These are phyloP conservation scores for Eucalyptus albens DNA, from an alignment of 345 rosid genomes.

Conservation along the genomic window DNA sequence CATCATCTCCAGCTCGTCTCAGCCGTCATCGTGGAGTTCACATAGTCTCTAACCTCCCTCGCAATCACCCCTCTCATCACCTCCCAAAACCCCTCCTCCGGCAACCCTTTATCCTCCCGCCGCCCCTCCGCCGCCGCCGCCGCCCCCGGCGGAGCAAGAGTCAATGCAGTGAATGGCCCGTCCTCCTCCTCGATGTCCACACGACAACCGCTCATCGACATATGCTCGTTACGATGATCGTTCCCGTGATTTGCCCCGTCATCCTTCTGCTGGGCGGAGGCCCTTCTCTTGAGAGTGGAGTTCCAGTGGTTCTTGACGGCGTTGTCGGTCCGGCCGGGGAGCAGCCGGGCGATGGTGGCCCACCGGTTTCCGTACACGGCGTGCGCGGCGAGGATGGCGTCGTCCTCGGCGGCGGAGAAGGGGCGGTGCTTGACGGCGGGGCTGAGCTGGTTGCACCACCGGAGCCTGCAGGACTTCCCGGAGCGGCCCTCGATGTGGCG, in stretches of 20 bases:
- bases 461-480: slow-evolving; percentile 51
- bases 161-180: slow-evolving; percentile 3
- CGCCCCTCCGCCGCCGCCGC: background rate
- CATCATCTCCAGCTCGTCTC: background rate
- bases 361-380: slow-evolving; percentile 46
- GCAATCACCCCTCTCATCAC: slow-evolving; percentile 5
- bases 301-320: slow-evolving; percentile 66
- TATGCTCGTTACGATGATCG: background rate
- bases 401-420: slow-evolving; percentile 44
- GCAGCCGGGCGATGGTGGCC: slow-evolving; percentile 50
- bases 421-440: slow-evolving; percentile 57
- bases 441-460: slow-evolving; percentile 70
- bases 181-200: background rate
- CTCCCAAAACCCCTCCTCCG: slow-evolving; percentile 6
- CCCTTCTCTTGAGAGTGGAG: slow-evolving; percentile 25
- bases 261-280: background rate
- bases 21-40: background rate
- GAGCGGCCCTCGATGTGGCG: slow-evolving; percentile 38
- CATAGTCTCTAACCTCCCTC: slow-evolving; percentile 2
- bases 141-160: background rate
- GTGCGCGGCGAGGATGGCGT: slow-evolving; percentile 33
- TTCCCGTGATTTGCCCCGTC: background rate
- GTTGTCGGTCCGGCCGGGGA: slow-evolving; percentile 59
- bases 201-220: background rate
- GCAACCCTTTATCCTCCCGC: background rate